Base-by-base conservation (phyloP, 2,329 filamentous ascomycete species). In the Cytospora piceae region DNA sequence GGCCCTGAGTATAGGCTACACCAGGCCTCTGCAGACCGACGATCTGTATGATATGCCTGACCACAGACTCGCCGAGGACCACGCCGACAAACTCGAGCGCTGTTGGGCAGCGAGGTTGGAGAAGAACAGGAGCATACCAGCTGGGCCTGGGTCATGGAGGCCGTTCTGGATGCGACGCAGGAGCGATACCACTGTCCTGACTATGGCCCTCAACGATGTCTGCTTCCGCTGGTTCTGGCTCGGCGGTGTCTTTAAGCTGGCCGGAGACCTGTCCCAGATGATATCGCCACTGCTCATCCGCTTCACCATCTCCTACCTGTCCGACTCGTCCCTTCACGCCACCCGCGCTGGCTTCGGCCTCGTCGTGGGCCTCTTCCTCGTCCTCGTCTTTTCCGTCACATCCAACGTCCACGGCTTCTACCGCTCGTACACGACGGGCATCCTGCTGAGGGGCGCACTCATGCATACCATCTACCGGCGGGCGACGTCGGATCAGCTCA, bases 211-310 rank as follows among this genome's bases (percentile, higher is more conserved):
- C 42, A 75, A 72, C 37, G 73, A 74, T 20, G 72, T 75, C 31
- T 74, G 72, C 57, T 74, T 74, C 51, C 63, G 55, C 9, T 70
- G 73, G 69, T 75, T 75, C 66, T 75, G 73, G 74, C 54, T 71
- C 0, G 72, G 73, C 0, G 74, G 74, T 5, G 24, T 74, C 14
- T 63, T 75, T 20, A 73, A 73, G 29, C 34, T 75, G 0, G 58
- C 61, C 7, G 73, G 72, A 11, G 73, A 75, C 61, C 14, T 74
- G 52, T 60, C 66, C 8, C 71, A 72, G 54, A 72, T 72, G 29
- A 29, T 69, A 17, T 70, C 72, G n/a, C 72, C 72, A 37, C 65
- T 73, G 42, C 65, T 73, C 54, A 72, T 73, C 52, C 67, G 72
- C n/a, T 72, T 69, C 42, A 62, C 71, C 61, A 72, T 73, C 63